Base-by-base conservation (phyloP, 257 asterid species). In the Leonotis leonurus region DNA sequence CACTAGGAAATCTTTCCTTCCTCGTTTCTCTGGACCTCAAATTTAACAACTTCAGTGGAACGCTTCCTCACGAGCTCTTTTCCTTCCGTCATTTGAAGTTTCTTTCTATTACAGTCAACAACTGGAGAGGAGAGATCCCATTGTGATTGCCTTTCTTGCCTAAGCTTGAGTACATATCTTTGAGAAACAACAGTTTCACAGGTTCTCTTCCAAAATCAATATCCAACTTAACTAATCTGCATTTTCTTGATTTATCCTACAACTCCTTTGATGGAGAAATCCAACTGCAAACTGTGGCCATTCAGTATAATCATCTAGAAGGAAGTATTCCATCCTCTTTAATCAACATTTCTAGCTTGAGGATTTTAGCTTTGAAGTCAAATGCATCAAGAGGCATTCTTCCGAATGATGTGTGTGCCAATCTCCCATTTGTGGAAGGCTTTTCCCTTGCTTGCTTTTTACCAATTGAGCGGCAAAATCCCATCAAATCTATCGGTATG, bases 1-100 rank as follows among this genome's bases (percentile, higher is more conserved):
- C 10, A 43, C 49, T 72, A 3, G 73, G 73, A 41, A 59, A 60
- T 12, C 64, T 72, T 16, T 57, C 68, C 0, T 71, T 71, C 32
- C 77, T 71, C 8, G 52, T 27, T 10, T 50, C 41, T 0, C 35
- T 71, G 12, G 44, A 71, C 53, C 26, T 71, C 0, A 8, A 37
- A 0, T 21, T 1, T 66, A 70, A 69, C 37, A 0, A 0, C 13
- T 48, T 64, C n/a, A 58, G 6, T 24, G 64, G 64, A 3, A n/a
- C 37, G 37, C 8, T 58, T 24, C 64, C 64, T 8, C 16, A n/a
- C 1, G 62, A 64, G 29, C 13, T 71, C 12, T 24, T 56, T 18
- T 45, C 0, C 9, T 21, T 64, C 10, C 71, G 3, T 3, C 24
- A 62, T 0, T 40, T 64, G 63, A 71, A 32, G 24, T 37, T 3